phyloP scores from a whole-genome alignment of 2,329 filamentous ascomycete genomes.

The Chaetoscypha palmicola region DNA sequence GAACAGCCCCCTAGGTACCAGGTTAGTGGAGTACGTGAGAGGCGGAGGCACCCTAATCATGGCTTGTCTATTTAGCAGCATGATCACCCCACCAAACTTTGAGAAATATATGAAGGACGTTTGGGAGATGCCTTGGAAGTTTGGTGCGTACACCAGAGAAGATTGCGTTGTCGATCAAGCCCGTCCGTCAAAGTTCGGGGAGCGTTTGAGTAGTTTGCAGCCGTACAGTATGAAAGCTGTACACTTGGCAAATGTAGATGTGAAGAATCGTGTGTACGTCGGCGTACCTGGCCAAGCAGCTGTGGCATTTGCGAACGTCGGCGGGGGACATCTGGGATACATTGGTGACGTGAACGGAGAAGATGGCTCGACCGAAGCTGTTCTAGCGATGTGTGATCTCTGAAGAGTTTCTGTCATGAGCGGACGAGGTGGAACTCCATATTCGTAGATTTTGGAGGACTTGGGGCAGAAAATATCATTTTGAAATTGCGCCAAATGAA shows the following conservation, averaged over 20 bases:
- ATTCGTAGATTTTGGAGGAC: no score
- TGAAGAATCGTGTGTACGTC: not conserved
- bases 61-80: not conserved
- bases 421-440: no score
- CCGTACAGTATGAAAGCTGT: not conserved
- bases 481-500: no score
- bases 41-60: not conserved
- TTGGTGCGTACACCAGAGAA: not conserved
- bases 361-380: not conserved
- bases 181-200: not conserved
- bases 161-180: not conserved
- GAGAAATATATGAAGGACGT: not conserved
- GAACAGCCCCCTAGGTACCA: not conserved
- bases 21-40: not conserved
- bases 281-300: not conserved
- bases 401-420: not conserved
- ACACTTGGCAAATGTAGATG: not conserved
- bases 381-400: slow-evolving; percentile 3
- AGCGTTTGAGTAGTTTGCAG: not conserved
- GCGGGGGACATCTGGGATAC: slow-evolving; percentile 1
- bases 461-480: no score
- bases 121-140: not conserved
- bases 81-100: not conserved
- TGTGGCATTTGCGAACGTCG: not conserved
- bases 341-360: slow-evolving; percentile 2